Evolutionary conservation across 306 rosid species (phyloP).

Genomic region (Prunus armeniaca): DNA sequence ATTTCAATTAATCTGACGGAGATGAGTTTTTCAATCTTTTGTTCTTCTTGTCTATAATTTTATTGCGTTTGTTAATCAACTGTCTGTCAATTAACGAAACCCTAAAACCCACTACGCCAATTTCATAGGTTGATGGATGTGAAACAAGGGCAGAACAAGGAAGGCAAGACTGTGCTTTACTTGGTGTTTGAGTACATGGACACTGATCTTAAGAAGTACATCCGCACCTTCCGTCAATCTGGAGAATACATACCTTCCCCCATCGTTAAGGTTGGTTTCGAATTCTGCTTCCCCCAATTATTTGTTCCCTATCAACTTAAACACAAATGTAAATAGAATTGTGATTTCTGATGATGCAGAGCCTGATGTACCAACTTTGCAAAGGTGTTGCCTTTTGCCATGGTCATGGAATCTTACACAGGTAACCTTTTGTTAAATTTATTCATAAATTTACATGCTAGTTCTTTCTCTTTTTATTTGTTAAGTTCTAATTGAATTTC

Average conservation of each 20-base stretch:
- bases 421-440: conserved; percentile 26
- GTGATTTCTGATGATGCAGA: conserved; percentile 30
- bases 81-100: background rate
- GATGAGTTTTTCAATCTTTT: background rate
- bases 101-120: background rate
- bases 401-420: conserved; percentile 91
- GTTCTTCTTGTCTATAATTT: background rate
- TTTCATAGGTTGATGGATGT: conserved; percentile 68
- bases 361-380: conserved; percentile 92
- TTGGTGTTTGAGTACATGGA: conserved; percentile 94
- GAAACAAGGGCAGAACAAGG: conserved; percentile 87
- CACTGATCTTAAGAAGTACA: conserved; percentile 81
- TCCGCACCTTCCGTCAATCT: conserved; percentile 62
- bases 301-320: background rate
- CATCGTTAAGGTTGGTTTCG: conserved; percentile 42
- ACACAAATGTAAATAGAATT: background rate
- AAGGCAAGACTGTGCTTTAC: conserved; percentile 87
- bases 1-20: too few relatives aligned
- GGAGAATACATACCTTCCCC: conserved; percentile 50
- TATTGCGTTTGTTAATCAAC: background rate
- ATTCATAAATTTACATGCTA: background rate
- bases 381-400: conserved; percentile 98
- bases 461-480: background rate
- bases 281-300: background rate
- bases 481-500: background rate